Evolutionary conservation across 805 yeast genomes (phyloP), one percentile per base, ranked within the genome.

Genomic region (Scheffersomyces stipitis): DNA sequence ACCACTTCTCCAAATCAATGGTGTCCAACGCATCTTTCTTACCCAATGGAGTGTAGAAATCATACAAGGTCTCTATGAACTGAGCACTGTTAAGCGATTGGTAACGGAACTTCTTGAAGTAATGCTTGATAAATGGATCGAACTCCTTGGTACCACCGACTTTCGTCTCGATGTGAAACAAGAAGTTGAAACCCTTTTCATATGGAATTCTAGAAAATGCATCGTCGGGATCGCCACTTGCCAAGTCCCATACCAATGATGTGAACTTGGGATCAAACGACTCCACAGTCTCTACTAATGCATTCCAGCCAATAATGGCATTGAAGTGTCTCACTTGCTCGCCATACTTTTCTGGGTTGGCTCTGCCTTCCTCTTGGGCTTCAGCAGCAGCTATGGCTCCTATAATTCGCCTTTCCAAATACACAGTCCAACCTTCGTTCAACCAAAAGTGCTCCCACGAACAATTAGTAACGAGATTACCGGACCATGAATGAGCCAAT

Each of bases 391-490:
- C 44, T n/a, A 87, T 58, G 12, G 71, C 75, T 13, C 86, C 95
- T 18, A 80, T 67, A 41, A 89, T 88, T 51, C 96, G 71, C 58
- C 96, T 76, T 62, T 89, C 96, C 26, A 89, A 62, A 58, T 89
- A 89, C 27, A 89, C 96, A 4, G 96, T 88, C 96, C 96, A 89
- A 26, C 96, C 96, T 66, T 89, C 96, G 58, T 89, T 89, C 48
- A 89, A 75, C 93, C 95, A 89, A 60, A 89, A 88, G 64, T 88
- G 95, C 55, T 86, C 90, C 93, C 96, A 89, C 0, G 93, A 83
- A 51, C 83, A 79, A 60, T 87, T 89, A 18, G 96, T 89, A 28
- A 89, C 96, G 46, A 88, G 73, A 55, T 89, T 89, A 30, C 96
- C 96, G 1, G 87, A 76, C 95, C 96, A 89, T 28, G 95, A 83